Conservation (phyloP, 2,329 filamentous ascomycete species). For the Fusarium secorum region DNA sequence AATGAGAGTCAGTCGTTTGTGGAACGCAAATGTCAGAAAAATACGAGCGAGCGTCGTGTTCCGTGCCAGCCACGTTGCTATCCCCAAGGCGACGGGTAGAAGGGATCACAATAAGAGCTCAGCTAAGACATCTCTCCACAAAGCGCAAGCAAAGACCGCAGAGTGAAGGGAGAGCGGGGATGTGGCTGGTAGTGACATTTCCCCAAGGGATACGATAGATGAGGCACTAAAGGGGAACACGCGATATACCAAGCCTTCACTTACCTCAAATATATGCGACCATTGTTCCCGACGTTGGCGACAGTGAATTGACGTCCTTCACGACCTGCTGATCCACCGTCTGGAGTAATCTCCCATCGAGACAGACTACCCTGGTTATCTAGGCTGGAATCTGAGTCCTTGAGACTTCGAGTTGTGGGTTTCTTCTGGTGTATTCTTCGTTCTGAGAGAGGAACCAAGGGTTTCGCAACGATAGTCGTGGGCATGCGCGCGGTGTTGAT, state of each 20-base stretch:
- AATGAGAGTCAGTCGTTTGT: constrained; percentile 33
- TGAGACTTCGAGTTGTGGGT: constrained; percentile 51
- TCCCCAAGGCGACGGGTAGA: constrained; percentile 13
- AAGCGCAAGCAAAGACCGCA: constrained; percentile 13
- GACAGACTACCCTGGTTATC: constrained; percentile 44
- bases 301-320: constrained; percentile 80
- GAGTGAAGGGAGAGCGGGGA: constrained; percentile 27
- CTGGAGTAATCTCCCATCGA: constrained; percentile 65
- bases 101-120: constrained; percentile 17
- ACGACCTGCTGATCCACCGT: constrained; percentile 67
- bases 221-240: constrained; percentile 12
- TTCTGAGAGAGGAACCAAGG: constrained; percentile 57
- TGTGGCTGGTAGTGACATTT: constrained; percentile 23
- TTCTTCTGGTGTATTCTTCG: constrained; percentile 54
- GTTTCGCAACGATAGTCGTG: constrained; percentile 42
- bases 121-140: constrained; percentile 28
- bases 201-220: constrained; percentile 9
- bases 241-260: constrained; percentile 3
- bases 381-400: constrained; percentile 57
- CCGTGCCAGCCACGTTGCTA: constrained; percentile 17
- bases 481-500: constrained; percentile 33
- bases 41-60: constrained; percentile 22
- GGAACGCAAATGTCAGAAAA: constrained; percentile 21
- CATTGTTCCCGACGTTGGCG: constrained; percentile 83
- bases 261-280: constrained; percentile 82